phyloP scores from a whole-genome alignment of 805 yeast genomes.

The Komagataella ulmi region DNA sequence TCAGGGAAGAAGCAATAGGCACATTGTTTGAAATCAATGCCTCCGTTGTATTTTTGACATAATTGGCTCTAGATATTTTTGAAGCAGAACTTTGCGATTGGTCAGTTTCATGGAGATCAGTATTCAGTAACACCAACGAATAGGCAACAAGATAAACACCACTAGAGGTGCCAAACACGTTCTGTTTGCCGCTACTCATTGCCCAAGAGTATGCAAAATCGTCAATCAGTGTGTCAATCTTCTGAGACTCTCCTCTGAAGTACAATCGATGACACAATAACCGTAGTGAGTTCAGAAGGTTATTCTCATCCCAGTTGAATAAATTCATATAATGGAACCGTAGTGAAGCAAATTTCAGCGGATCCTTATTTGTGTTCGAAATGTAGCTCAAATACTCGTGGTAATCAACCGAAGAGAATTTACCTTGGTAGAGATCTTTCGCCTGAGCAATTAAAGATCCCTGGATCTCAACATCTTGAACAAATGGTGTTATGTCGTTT shows the following conservation, averaged over 20 bases:
- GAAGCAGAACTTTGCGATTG: constrained; percentile 9
- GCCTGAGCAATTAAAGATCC: not conserved
- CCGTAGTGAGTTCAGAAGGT: constrained; percentile 43
- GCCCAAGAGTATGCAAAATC: constrained; percentile 57
- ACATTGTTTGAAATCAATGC: constrained; percentile 24
- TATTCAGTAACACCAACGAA: constrained; percentile 58
- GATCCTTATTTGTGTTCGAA: not conserved
- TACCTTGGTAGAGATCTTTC: not conserved
- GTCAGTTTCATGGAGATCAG: constrained; percentile 50
- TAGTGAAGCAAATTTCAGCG: constrained; percentile 14
- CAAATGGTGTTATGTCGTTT: not conserved
- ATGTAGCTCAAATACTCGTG: not conserved
- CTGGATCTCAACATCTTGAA: not conserved
- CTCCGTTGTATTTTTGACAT: constrained; percentile 33
- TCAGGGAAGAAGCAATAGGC: constrained; percentile 8
- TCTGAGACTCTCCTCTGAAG: constrained; percentile 73
- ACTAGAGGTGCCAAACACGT: constrained; percentile 29
- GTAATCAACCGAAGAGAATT: not conserved
- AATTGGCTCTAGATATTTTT: constrained; percentile 27
- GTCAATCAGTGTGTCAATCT: constrained; percentile 61
- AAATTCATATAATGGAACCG: constrained; percentile 31
- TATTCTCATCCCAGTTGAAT: constrained; percentile 27
- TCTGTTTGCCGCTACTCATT: constrained; percentile 30
- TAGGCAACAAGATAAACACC: constrained; percentile 63
- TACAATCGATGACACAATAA: constrained; percentile 52